Conservation (phyloP, 2,329 filamentous ascomycete species). For the Macroventuria anomochaeta region DNA sequence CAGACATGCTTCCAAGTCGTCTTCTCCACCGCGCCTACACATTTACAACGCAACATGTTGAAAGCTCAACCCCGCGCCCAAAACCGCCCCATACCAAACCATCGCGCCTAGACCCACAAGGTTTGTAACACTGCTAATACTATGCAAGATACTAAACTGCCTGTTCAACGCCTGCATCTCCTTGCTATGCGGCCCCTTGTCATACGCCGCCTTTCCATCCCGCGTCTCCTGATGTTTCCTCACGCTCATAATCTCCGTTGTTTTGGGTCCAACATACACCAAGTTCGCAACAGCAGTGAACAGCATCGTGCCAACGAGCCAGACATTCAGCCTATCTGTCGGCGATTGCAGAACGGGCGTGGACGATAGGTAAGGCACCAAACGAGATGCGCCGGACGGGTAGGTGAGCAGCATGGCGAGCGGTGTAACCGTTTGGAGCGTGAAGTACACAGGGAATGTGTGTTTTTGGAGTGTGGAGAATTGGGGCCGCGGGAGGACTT, state of each 20-base stretch:
- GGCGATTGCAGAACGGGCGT: constrained; percentile 16
- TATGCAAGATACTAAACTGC: constrained; percentile 77
- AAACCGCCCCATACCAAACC: constrained; percentile 77
- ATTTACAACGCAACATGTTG: constrained; percentile 7
- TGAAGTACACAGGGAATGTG: constrained; percentile 89
- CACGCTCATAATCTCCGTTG: constrained; percentile 74
- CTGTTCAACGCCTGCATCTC: constrained; percentile 71
- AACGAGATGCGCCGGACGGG: constrained; percentile 53
- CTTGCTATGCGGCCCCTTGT: constrained; percentile 77
- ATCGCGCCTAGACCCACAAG: constrained; percentile 72
- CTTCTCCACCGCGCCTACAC: no score
- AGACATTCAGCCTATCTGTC: constrained; percentile 32
- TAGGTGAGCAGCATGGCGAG: constrained; percentile 78
- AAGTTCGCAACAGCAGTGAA: constrained; percentile 75
- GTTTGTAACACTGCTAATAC: constrained; percentile 81
- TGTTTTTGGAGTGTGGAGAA: constrained; percentile 79
- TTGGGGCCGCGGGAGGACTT: constrained; percentile 75
- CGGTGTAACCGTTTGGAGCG: constrained; percentile 78
- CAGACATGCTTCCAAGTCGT: no score
- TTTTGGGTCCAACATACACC: constrained; percentile 74
- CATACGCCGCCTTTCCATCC: constrained; percentile 87
- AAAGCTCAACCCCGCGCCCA: constrained; percentile 56
- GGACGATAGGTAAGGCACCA: constrained; percentile 12
- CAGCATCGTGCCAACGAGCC: constrained; percentile 73
- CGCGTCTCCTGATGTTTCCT: constrained; percentile 84